These are phyloP conservation scores for Fistulinella staudtii DNA, from an alignment of 1,284 basidiomycete species.

Conservation along the genomic window DNA sequence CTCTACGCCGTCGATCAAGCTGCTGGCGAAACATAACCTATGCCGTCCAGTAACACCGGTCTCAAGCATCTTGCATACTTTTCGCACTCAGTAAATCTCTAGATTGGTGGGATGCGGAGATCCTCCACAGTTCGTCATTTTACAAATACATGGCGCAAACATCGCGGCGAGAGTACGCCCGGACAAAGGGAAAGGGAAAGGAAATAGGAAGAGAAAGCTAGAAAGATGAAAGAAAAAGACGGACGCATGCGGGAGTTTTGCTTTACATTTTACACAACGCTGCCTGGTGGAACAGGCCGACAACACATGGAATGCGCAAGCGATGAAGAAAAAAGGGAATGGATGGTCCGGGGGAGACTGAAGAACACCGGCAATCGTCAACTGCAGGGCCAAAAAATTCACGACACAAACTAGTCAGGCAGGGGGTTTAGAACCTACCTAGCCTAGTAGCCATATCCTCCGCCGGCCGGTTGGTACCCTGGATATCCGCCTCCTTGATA, in stretches of 20 bases:
- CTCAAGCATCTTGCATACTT: no score
- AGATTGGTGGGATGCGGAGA: no score
- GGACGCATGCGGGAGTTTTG: slow-evolving; percentile 4
- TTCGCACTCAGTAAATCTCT: no score
- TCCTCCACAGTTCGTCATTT: no score
- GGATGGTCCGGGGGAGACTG: neutral
- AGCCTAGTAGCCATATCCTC: slow-evolving; percentile 24
- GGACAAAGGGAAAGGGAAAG: neutral
- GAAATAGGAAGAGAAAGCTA: neutral
- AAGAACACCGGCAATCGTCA: neutral
- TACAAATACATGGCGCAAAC: neutral
- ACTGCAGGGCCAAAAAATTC: slow-evolving; percentile 9
- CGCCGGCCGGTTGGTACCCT: slow-evolving; percentile 18
- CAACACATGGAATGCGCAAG: slow-evolving; percentile 1
- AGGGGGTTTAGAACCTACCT: neutral
- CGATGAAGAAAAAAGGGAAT: slow-evolving; percentile 5
- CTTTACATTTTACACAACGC: slow-evolving; percentile 19
- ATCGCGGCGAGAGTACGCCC: neutral
- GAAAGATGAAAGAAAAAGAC: neutral
- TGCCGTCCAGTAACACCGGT: no score
- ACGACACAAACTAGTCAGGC: neutral
- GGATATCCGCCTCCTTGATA: slow-evolving; percentile 19
- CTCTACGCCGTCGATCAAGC: no score
- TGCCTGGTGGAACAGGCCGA: slow-evolving; percentile 1
- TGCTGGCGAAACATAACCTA: no score